phyloP scores from a whole-genome alignment of 2,329 filamentous ascomycete genomes.

The Phialophora tarda region DNA sequence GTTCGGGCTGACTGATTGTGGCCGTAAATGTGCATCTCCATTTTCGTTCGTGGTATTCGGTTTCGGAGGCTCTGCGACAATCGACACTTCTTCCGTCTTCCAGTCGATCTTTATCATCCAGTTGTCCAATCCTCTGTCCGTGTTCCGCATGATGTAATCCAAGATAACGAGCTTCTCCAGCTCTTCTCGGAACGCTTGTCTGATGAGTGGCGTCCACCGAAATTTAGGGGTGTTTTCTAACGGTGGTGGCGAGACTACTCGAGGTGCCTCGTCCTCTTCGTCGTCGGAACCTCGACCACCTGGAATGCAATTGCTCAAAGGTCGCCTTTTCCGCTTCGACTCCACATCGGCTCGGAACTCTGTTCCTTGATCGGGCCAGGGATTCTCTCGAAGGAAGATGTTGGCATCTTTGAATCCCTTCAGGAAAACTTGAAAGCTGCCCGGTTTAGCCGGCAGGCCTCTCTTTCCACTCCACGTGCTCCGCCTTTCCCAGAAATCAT shows the following conservation, averaged over 20 bases:
- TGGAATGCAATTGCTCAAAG: slow-evolving; percentile 85
- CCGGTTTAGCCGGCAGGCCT: slow-evolving; percentile 83
- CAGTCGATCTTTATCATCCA: slow-evolving; percentile 99
- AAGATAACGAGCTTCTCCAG: slow-evolving; percentile 95
- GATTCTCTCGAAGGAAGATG: slow-evolving; percentile 89
- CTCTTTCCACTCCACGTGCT: slow-evolving; percentile 88
- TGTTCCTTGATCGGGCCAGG: slow-evolving; percentile 86
- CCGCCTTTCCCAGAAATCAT: slow-evolving; percentile 94
- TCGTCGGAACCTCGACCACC: slow-evolving; percentile 63
- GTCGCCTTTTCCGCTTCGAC: slow-evolving; percentile 69
- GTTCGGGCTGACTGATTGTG: slow-evolving; percentile 59
- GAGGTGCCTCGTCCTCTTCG: slow-evolving; percentile 61
- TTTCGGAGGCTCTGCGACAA: slow-evolving; percentile 82
- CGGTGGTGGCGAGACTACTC: slow-evolving; percentile 50
- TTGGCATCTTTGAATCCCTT: slow-evolving; percentile 98
- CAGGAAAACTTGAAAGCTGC: slow-evolving; percentile 96
- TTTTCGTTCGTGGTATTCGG: slow-evolving; percentile 59
- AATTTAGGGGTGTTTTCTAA: slow-evolving; percentile 61
- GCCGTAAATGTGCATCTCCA: slow-evolving; percentile 64
- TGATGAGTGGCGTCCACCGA: slow-evolving; percentile 84
- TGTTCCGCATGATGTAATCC: slow-evolving; percentile 99
- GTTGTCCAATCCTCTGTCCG: slow-evolving; percentile 93
- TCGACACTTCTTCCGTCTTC: slow-evolving; percentile 78
- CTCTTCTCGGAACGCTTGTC: slow-evolving; percentile 92
- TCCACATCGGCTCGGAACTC: slow-evolving; percentile 72